Conservation (phyloP, 2,329 filamentous ascomycete genomes). For the Alternaria sp. region DNA sequence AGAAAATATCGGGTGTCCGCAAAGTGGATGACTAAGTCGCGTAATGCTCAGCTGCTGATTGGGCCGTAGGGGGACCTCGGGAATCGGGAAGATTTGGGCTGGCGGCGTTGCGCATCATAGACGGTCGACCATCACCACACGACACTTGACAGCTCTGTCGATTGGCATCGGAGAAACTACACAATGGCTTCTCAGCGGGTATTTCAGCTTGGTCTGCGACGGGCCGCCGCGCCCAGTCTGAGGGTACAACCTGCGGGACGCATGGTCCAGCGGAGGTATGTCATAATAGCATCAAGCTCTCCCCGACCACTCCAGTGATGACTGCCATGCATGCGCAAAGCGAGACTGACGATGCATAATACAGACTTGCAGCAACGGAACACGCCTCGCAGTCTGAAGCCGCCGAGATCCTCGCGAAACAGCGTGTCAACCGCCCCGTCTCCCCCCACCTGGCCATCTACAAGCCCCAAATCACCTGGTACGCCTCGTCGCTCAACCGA, state of each 20-base stretch:
- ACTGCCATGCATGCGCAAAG: neutral
- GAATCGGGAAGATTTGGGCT: slow-evolving; percentile 35
- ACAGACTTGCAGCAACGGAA: slow-evolving; percentile 63
- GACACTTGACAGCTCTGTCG: slow-evolving; percentile 29
- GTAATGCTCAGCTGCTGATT: slow-evolving; percentile 33
- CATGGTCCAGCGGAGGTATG: slow-evolving; percentile 60
- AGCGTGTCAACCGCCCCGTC: slow-evolving; percentile 83
- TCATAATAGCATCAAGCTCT: slow-evolving; percentile 25
- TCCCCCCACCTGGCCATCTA: slow-evolving; percentile 89
- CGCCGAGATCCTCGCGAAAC: slow-evolving; percentile 75
- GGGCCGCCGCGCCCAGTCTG: slow-evolving; percentile 53
- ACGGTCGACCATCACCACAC: slow-evolving; percentile 44
- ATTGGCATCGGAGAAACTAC: slow-evolving; percentile 18
- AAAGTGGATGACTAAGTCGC: slow-evolving; percentile 40
- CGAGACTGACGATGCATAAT: slow-evolving; percentile 19
- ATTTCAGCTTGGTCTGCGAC: slow-evolving; percentile 56
- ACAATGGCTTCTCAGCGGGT: slow-evolving; percentile 58
- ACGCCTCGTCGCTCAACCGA: slow-evolving; percentile 78
- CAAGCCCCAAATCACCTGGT: slow-evolving; percentile 85
- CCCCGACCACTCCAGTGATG: slow-evolving; percentile 1
- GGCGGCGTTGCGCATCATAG: slow-evolving; percentile 13
- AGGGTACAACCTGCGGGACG: slow-evolving; percentile 50
- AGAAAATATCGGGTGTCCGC: slow-evolving; percentile 44
- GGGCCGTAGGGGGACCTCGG: slow-evolving; percentile 36
- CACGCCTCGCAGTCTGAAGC: slow-evolving; percentile 65